A percentile compares a stretch with the other conserved stretches of the same genome.
These are phyloP conservation scores for Penicillium salamii DNA, from an alignment of 495 filamentous ascomycete species.

Conservation along the genomic window DNA sequence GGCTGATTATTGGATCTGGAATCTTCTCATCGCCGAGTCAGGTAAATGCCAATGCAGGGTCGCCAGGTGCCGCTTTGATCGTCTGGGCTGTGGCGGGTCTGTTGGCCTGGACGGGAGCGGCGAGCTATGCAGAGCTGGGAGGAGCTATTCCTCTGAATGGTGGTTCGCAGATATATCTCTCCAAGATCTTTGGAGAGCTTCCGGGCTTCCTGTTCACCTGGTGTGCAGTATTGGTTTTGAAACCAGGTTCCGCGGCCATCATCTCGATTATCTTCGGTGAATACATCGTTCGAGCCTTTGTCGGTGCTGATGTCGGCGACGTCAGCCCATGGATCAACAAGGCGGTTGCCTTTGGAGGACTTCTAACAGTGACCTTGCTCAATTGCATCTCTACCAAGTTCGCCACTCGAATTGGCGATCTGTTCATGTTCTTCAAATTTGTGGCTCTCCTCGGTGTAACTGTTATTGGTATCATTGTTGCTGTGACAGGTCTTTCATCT, in stretches of 20 bases:
- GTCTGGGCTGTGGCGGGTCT: slow-evolving; percentile 89
- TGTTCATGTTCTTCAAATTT: slow-evolving; percentile 97
- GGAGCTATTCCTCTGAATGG: slow-evolving; percentile 96
- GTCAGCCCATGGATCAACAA: slow-evolving; percentile 88
- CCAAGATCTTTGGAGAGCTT: slow-evolving; percentile 93
- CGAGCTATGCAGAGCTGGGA: slow-evolving; percentile 93
- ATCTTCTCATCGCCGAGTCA: slow-evolving; percentile 95
- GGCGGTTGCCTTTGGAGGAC: slow-evolving; percentile 72
- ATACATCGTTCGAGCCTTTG: slow-evolving; percentile 82
- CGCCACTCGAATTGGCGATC: slow-evolving; percentile 78
- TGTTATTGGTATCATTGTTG: slow-evolving; percentile 85
- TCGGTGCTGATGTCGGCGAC: slow-evolving; percentile 74
- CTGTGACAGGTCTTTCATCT: slow-evolving; percentile 75
- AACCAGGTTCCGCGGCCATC: slow-evolving; percentile 90
- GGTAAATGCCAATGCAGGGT: slow-evolving; percentile 89
- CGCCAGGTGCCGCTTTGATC: slow-evolving; percentile 84
- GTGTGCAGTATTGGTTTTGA: slow-evolving; percentile 91
- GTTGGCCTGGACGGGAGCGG: slow-evolving; percentile 93
- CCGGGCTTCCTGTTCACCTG: slow-evolving; percentile 92
- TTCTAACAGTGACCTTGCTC: slow-evolving; percentile 72
- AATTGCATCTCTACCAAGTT: slow-evolving; percentile 90
- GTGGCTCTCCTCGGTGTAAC: slow-evolving; percentile 84
- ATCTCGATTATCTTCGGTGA: slow-evolving; percentile 97
- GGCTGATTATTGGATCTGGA: slow-evolving; percentile 93
- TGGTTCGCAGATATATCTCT: slow-evolving; percentile 86